These are phyloP conservation scores for Malus hybrid DNA, from an alignment of 331 rosid species.

Conservation along the genomic window DNA sequence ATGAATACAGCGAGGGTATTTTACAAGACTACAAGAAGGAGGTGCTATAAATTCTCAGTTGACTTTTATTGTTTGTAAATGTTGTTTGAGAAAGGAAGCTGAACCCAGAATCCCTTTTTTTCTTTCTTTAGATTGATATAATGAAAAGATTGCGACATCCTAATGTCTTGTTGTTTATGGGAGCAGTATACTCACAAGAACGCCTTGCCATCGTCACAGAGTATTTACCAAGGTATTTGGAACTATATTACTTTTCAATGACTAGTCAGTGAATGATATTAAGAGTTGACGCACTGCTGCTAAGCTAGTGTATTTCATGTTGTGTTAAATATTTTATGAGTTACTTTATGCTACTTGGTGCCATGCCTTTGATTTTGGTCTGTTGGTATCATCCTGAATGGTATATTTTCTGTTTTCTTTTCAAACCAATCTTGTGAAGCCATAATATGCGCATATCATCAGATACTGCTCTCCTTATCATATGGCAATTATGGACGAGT, in stretches of 20 bases:
- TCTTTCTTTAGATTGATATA: slow-evolving; percentile 52
- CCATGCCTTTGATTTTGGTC: not conserved
- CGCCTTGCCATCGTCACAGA: slow-evolving; percentile 72
- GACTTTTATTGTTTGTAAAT: not conserved
- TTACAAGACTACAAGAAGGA: slow-evolving; percentile 51
- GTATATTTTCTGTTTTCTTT: not conserved
- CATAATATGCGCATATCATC: not conserved
- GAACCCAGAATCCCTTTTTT: slow-evolving; percentile 4
- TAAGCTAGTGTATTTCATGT: not conserved
- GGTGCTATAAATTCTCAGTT: slow-evolving; percentile 26
- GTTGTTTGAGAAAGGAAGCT: slow-evolving; percentile 7
- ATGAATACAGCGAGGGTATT: slow-evolving; percentile 39
- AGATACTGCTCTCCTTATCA: not conserved
- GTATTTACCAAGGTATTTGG: slow-evolving; percentile 61
- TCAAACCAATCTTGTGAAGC: not conserved
- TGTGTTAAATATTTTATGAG: no score
- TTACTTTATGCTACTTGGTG: not conserved
- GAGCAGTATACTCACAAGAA: slow-evolving; percentile 65
- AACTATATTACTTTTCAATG: not conserved
- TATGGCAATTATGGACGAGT: not conserved
- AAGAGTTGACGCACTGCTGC: not conserved
- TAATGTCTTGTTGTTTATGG: slow-evolving; percentile 78
- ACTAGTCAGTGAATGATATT: not conserved
- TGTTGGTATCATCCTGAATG: not conserved
- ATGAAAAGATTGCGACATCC: slow-evolving; percentile 86